Evolutionary conservation across 2,329 filamentous ascomycete genomes (phyloP).

Genomic region (Ophiostoma sp.): DNA sequence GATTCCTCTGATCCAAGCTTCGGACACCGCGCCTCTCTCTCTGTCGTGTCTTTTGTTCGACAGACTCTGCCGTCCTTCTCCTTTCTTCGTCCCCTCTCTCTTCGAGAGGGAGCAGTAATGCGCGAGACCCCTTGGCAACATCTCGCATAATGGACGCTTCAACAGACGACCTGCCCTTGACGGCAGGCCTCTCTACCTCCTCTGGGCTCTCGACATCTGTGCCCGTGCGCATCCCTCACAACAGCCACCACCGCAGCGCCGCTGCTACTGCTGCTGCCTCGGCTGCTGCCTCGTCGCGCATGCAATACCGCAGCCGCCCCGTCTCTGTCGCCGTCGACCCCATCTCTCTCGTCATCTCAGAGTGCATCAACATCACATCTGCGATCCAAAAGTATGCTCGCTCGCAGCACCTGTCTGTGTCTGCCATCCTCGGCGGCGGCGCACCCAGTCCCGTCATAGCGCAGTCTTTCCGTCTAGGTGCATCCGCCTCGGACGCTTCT

Average conservation of each 20-base stretch:
- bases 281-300: slow-evolving; percentile 37
- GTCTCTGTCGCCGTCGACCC: slow-evolving; percentile 83
- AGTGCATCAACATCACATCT: slow-evolving; percentile 97
- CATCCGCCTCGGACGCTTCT: background rate
- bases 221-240: slow-evolving; percentile 27
- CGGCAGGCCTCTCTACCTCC: slow-evolving; percentile 17
- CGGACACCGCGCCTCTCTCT: too few species aligned
- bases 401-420: slow-evolving; percentile 92
- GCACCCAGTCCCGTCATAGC: slow-evolving; percentile 47
- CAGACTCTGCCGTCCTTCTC: too few species aligned
- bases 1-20: background rate
- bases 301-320: slow-evolving; percentile 56
- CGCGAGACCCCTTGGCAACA: background rate
- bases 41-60: too few species aligned
- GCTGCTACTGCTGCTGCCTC: background rate
- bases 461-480: slow-evolving; percentile 29
- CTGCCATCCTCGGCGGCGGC: slow-evolving; percentile 80
- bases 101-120: background rate
- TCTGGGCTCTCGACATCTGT: slow-evolving; percentile 20
- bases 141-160: slow-evolving; percentile 28
- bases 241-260: background rate
- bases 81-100: background rate
- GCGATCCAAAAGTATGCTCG: slow-evolving; percentile 97
- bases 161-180: slow-evolving; percentile 23
- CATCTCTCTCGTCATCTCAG: slow-evolving; percentile 88